Conservation (phyloP, 257 asterid genomes). For the Solanum megistacrolobum region DNA sequence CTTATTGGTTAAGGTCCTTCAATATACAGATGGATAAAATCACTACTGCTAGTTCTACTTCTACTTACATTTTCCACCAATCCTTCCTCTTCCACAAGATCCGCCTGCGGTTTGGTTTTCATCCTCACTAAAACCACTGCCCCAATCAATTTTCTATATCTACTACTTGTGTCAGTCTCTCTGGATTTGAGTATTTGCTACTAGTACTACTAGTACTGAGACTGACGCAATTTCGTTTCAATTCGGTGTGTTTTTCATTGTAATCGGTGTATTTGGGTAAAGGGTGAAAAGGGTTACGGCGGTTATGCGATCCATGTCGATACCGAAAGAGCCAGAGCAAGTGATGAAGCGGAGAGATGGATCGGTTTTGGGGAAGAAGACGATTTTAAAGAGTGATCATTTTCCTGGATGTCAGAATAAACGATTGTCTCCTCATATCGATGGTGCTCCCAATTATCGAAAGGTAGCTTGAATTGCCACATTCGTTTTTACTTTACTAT, state of each 20-base stretch:
- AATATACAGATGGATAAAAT: not conserved
- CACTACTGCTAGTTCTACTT: not conserved
- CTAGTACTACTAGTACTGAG: not conserved
- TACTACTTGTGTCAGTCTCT: not conserved
- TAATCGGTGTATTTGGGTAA: too few relatives aligned
- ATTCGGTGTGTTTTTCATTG: too few relatives aligned
- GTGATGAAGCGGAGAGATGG: constrained; percentile 89
- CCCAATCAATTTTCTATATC: not conserved
- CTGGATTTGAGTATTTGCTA: not conserved
- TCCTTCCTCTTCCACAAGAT: constrained; percentile 1
- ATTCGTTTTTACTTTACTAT: not conserved
- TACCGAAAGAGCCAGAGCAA: constrained; percentile 84
- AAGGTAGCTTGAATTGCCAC: constrained; percentile 35
- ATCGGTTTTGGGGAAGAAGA: constrained; percentile 92
- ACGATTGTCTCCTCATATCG: constrained; percentile 72
- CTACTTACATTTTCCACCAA: not conserved
- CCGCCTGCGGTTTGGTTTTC: not conserved
- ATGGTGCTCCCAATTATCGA: constrained; percentile 97
- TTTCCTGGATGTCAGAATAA: constrained; percentile 99
- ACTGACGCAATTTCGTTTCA: not conserved
- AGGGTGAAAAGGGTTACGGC: not conserved
- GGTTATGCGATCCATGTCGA: constrained; percentile 32
- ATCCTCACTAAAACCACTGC: not conserved
- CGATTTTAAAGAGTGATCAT: constrained; percentile 98
- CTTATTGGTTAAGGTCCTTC: not conserved